Evolutionary conservation across 805 yeast species (phyloP), one percentile per base, ranked within the genome.

Genomic region (Teunomyces gatunensis): DNA sequence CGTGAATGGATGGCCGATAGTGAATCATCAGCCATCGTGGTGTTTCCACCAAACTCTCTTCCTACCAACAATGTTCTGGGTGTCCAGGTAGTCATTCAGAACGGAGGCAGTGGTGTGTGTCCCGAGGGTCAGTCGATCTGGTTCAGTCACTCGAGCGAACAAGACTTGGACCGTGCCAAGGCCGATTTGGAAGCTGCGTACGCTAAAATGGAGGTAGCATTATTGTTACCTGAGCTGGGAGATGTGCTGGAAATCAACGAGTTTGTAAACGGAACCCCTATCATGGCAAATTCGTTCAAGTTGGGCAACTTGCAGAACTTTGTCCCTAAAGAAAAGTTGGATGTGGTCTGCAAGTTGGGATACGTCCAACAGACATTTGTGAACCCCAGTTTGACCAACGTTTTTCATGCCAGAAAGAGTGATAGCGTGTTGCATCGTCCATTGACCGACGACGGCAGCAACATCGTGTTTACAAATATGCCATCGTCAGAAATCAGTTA

Each of bases 1-100:
- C 79, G 77, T 44, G 96, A 90, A 70, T 92, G 98, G 98, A 87
- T 91, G 71, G 78, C 83, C 11, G 90, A 87, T 42, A 83, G 82
- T 43, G 98, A 92, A 70, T 77, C 83, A 39, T 85, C 92, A 0
- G 87, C 97, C 0, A 76, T 91, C 29, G 96, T 92, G 27, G 96
- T 90, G 1, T 92, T 94, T 75, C 98, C 99, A 15, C 91, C 96
- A 13, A 79, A 80, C 13, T 83, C 96, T 1, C 74, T 92, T 47
- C 78, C 84, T 17, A 74, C 82, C 12, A 57, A 73, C 44, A 92
- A 94, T 64, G 72, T 71, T 48, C 77, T 72, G 54, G 88, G 94
- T 6, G 94, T 92, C 33, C 97, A 91, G 67, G 92, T 85, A 4
- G 70, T 92, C 35, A 89, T 94, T 29, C 83, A 89, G 74, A 96